Base-by-base conservation (phyloP, 257 asterid genomes). In the Capsicum rhomboideum region DNA sequence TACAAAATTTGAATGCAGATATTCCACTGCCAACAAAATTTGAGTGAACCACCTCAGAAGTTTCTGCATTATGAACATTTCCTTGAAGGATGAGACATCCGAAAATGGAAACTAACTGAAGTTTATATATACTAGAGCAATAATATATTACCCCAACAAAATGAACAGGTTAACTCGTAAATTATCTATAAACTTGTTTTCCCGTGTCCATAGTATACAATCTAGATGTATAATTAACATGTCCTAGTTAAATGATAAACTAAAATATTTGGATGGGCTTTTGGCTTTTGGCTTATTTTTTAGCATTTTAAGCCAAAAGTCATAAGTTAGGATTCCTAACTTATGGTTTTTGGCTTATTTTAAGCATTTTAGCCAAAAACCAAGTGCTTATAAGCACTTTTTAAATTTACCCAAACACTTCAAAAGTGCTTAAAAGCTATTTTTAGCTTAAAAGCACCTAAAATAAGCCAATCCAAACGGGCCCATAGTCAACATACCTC, bases 1-100 rank as follows among this genome's bases (percentile, higher is more conserved):
- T 86, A 97, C 99, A 85, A 72, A 97, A 18, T 95, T 97, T 55
- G 99, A 94, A 86, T 97, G 99, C 89, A 97, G 93, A 93, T 97
- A 97, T 44, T 95, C 99, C 52, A 95, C 99, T 5, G 99, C 99
- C 90, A 97, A 87, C 18, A 97, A 83, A 64, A 97, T 90, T 90
- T 97, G 99, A 78, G 99, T 81, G 85, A 95, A 95, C 99, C 99
- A 97, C 90, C 90, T 97, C 91, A 95, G 84, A 82, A 97, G 90
- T 89, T 95, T 93, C 99, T 95, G 96, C 89, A 89, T 6, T 29
- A 56, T 13, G 20, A 14, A 87, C 86, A 85, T 58, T 71, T 85
- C 83, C 34, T 23, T 49, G 40, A 68, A 84, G 18, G 59, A 71
- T 82, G 75, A 87, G 66, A 63, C 64, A 63, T 58, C 10, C 4